Evolutionary conservation across 2,329 filamentous ascomycete species (phyloP).

Genomic region (Cryphonectria nitschkei): DNA sequence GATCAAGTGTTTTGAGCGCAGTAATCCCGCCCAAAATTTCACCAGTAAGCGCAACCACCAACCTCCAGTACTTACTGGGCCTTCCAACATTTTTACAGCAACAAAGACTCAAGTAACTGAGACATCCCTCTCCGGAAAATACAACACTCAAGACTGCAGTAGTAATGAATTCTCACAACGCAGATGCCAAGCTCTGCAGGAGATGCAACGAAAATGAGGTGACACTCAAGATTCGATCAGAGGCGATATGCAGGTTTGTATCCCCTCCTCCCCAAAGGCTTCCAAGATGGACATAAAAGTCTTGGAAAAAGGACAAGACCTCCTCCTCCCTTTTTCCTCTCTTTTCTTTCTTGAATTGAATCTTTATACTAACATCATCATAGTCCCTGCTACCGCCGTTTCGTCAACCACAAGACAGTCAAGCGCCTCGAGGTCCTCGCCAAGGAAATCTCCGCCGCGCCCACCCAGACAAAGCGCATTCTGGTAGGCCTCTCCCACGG

Average conservation of each 20-base stretch:
- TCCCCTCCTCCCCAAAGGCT: slow-evolving; percentile 1
- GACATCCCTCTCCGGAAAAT: not conserved
- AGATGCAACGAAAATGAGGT: slow-evolving; percentile 58
- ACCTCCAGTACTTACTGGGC: not conserved
- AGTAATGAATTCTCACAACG: slow-evolving; percentile 28
- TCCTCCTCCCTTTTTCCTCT: not conserved
- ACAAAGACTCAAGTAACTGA: not conserved
- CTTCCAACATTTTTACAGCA: not conserved
- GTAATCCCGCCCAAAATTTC: slow-evolving; percentile 9
- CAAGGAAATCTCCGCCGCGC: slow-evolving; percentile 48
- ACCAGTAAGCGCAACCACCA: not conserved
- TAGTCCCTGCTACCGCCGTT: slow-evolving; percentile 77
- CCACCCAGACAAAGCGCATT: slow-evolving; percentile 51
- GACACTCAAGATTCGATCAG: slow-evolving; percentile 58
- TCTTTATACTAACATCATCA: not conserved
- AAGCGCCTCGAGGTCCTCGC: slow-evolving; percentile 67
- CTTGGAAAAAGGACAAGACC: not conserved
- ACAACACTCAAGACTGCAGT: not conserved
- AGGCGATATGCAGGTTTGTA: slow-evolving; percentile 62
- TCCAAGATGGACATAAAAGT: not conserved
- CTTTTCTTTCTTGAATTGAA: not conserved
- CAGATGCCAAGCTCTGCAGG: slow-evolving; percentile 47
- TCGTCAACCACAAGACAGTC: slow-evolving; percentile 76
- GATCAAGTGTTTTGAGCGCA: not conserved
- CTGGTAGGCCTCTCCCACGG: slow-evolving; percentile 84